These are phyloP conservation scores for Tagetes erecta DNA, from an alignment of 129 eudicot species.

Conservation along the genomic window DNA sequence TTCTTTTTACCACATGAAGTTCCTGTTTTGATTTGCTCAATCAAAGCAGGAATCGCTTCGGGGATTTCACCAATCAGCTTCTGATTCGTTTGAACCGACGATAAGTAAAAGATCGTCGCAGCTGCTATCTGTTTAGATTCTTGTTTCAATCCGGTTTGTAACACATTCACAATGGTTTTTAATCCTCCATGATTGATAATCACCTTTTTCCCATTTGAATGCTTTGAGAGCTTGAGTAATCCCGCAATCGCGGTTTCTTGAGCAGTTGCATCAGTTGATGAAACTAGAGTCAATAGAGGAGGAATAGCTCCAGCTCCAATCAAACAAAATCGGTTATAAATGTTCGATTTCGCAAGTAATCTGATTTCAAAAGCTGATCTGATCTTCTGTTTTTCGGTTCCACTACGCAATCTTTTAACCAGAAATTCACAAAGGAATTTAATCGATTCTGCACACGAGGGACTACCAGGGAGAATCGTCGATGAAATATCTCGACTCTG, in stretches of 20 bases:
- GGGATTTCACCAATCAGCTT: constrained; percentile 53
- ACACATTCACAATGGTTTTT: constrained; percentile 39
- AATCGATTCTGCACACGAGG: constrained; percentile 55
- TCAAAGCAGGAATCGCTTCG: constrained; percentile 53
- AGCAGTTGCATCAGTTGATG: constrained; percentile 44
- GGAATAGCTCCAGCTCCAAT: constrained; percentile 59
- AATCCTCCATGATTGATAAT: constrained; percentile 56
- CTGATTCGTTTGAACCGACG: constrained; percentile 49
- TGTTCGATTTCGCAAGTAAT: constrained; percentile 66
- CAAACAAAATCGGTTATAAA: constrained; percentile 54
- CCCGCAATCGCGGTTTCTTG: constrained; percentile 82
- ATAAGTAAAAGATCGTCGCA: constrained; percentile 68
- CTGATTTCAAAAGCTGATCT: constrained; percentile 70
- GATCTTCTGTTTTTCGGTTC: constrained; percentile 43
- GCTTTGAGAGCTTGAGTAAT: constrained; percentile 72
- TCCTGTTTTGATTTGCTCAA: constrained; percentile 57
- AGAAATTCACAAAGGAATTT: constrained; percentile 52
- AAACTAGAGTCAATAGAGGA: constrained; percentile 51
- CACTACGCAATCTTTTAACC: constrained; percentile 38
- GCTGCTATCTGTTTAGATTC: constrained; percentile 77
- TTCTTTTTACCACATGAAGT: constrained; percentile 66
- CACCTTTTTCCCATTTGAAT: constrained; percentile 52
- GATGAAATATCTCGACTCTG: constrained; percentile 55
- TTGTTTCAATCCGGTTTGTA: constrained; percentile 49
- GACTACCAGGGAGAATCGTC: constrained; percentile 56